Conservation (phyloP, 2,329 filamentous ascomycete genomes). For the Colletotrichum scovillei region DNA sequence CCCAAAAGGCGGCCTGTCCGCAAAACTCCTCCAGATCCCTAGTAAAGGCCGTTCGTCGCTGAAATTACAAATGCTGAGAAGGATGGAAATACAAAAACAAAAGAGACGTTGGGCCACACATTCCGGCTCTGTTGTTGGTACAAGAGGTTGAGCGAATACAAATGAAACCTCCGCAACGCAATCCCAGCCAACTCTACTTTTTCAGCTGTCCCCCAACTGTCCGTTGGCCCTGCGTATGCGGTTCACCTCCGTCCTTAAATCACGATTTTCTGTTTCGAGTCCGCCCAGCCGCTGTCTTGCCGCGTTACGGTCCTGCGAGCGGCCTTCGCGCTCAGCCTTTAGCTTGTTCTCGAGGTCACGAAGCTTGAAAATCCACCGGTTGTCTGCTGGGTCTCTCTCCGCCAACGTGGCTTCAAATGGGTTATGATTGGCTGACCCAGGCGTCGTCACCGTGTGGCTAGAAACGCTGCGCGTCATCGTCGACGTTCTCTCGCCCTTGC, state of each 20-base stretch:
- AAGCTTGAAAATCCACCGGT: constrained; percentile 86
- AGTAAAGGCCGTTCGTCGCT: constrained; percentile 11
- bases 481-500: constrained; percentile 37
- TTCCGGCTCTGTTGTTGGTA: constrained; percentile 5
- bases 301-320: constrained; percentile 85
- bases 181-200: not conserved
- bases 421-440: constrained; percentile 27
- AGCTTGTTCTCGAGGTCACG: constrained; percentile 89
- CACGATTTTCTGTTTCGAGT: constrained; percentile 78
- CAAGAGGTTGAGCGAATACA: constrained; percentile 16
- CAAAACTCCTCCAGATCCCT: constrained; percentile 22
- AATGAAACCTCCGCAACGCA: not conserved
- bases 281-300: constrained; percentile 84
- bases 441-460: constrained; percentile 18
- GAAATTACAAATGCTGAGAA: constrained; percentile 5
- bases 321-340: constrained; percentile 88
- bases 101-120: not conserved
- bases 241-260: constrained; percentile 72
- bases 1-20: constrained; percentile 29
- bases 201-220: constrained; percentile 17
- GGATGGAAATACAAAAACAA: not conserved
- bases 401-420: constrained; percentile 41
- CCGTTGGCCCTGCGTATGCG: constrained; percentile 39
- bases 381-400: constrained; percentile 61
- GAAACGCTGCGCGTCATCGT: constrained; percentile 46